phyloP scores from a whole-genome alignment of 805 yeast genomes.

The Metschnikowia henanensis region DNA sequence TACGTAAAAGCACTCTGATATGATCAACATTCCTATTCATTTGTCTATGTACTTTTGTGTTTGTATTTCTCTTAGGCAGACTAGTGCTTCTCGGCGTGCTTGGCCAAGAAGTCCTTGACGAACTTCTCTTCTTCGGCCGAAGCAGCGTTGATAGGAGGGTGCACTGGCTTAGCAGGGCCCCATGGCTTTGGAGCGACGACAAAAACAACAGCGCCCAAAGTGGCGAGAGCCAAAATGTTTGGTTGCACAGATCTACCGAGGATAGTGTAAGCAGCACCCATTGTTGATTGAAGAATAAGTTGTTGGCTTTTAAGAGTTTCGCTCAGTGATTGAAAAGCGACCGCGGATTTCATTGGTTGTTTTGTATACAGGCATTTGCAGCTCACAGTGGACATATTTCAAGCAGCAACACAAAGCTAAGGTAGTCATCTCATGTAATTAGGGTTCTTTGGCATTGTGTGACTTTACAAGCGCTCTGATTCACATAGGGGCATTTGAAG shows the following conservation, averaged over 20 bases:
- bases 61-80: conserved; percentile 1
- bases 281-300: conserved; percentile 23
- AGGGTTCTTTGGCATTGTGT: too few relatives aligned
- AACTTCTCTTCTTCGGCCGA: conserved; percentile 90
- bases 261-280: conserved; percentile 85
- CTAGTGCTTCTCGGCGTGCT: conserved; percentile 31
- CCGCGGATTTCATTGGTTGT: conserved; percentile 17
- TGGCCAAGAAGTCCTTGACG: conserved; percentile 65
- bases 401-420: too few relatives aligned
- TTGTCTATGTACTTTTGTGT: conserved; percentile 9
- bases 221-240: conserved; percentile 79
- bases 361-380: conserved; percentile 7
- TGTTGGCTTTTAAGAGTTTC: neutral
- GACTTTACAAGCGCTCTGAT: too few relatives aligned
- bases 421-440: too few relatives aligned
- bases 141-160: conserved; percentile 71
- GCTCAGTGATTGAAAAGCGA: neutral
- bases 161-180: conserved; percentile 57
- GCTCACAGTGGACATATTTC: neutral
- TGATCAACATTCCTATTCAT: too few relatives aligned
- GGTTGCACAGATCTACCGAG: conserved; percentile 84
- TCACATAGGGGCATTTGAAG: too few relatives aligned
- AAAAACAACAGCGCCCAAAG: conserved; percentile 67
- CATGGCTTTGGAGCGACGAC: conserved; percentile 74
- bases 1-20: too few relatives aligned